These are phyloP conservation scores for Citrullus amarus DNA, from an alignment of 306 rosid genomes.

Conservation along the genomic window DNA sequence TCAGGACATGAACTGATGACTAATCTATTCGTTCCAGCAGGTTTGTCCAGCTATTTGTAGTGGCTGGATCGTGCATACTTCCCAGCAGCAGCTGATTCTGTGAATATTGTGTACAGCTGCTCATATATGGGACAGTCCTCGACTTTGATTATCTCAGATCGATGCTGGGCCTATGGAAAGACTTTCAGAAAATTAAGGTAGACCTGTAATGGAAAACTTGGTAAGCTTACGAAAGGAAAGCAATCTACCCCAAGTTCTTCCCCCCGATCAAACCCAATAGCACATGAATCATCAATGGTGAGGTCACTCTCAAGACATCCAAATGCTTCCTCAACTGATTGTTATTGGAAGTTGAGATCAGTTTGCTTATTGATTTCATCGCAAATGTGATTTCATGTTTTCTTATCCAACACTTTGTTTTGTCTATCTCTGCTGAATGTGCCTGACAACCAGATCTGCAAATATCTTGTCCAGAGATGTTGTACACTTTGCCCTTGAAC, in stretches of 20 bases:
- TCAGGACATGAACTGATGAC: conserved; percentile 33
- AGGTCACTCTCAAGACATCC: conserved; percentile 52
- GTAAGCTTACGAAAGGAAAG: neutral
- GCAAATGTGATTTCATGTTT: conserved; percentile 73
- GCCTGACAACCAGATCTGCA: conserved; percentile 35
- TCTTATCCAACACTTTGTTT: conserved; percentile 73
- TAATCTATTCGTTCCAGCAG: conserved; percentile 23
- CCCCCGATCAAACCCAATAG: conserved; percentile 61
- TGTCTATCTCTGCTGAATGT: conserved; percentile 69
- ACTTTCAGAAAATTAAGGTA: conserved; percentile 15
- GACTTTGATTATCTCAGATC: conserved; percentile 43
- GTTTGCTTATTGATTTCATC: conserved; percentile 68
- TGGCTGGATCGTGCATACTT: conserved; percentile 83
- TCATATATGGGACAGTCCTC: conserved; percentile 78
- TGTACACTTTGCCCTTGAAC: no score
- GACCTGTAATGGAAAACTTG: neutral
- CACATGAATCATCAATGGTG: conserved; percentile 51
- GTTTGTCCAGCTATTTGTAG: conserved; percentile 50
- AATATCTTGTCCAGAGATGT: no score
- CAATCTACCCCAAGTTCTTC: conserved; percentile 56
- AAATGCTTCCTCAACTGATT: conserved; percentile 36
- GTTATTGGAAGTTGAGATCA: conserved; percentile 67
- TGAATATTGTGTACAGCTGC: conserved; percentile 67
- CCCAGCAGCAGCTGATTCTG: conserved; percentile 59
- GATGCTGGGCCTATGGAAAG: conserved; percentile 39